Percentiles rank a stretch among this genome's conserved stretches.
Evolutionary conservation across 1,139 yeast species (phyloP).

Genomic region (Pneumocystis murina): DNA sequence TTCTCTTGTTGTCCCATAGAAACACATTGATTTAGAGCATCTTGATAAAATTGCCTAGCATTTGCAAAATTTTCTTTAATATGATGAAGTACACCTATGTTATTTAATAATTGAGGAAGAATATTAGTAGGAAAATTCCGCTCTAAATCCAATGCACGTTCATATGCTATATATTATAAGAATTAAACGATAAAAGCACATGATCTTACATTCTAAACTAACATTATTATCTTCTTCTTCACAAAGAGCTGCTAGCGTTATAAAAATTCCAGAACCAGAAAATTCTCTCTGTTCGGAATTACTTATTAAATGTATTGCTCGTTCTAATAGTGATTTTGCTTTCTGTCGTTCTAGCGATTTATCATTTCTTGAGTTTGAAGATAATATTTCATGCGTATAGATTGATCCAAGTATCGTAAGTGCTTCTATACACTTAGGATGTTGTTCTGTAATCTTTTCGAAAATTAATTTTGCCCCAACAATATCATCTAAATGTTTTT

Average conservation of each 20-base stretch:
- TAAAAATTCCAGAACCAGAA: conserved; percentile 13
- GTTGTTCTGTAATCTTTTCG: conserved; percentile 53
- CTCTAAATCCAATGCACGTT: conserved; percentile 38
- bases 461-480: conserved; percentile 80
- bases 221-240: conserved; percentile 48
- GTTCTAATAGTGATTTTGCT: conserved; percentile 39
- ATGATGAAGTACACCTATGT: conserved; percentile 74
- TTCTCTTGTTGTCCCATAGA: conserved; percentile 20
- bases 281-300: conserved; percentile 34
- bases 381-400: conserved; percentile 35
- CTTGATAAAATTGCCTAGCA: conserved; percentile 36
- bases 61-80: conserved; percentile 44
- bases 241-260: conserved; percentile 24
- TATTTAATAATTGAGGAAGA: conserved; percentile 61
- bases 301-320: conserved; percentile 48
- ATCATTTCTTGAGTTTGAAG: conserved; percentile 8
- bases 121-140: conserved; percentile 29
- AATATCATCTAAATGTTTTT: conserved; percentile 36
- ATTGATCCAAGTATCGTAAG: conserved; percentile 61
- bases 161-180: conserved; percentile 37
- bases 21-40: conserved; percentile 31
- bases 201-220: conserved; percentile 2
- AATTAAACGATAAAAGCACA: not conserved
- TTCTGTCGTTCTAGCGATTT: conserved; percentile 14
- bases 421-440: conserved; percentile 62